Evolutionary conservation across 108 stramenopile genomes (phyloP), one percentile per base, ranked within the genome.

Genomic region (Fragilaria crotonensis): DNA sequence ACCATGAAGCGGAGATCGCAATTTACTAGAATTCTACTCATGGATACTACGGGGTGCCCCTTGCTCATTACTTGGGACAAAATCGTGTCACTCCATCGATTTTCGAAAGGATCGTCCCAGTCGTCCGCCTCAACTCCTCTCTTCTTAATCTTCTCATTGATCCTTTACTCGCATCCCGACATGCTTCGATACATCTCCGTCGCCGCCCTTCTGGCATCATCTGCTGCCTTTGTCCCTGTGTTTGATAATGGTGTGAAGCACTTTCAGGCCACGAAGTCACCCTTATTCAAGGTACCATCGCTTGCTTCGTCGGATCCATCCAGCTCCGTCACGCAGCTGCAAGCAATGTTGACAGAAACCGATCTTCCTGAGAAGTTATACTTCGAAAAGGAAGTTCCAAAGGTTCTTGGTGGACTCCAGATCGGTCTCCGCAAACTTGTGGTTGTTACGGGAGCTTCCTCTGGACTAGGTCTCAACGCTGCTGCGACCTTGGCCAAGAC

Each of bases 361-460:
- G 76, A 81, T 51, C 75, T 82, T 48, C 80, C 80, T 51, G 70
- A 74, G 47, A 87, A 87, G 48, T 58, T 81, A 33, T 91, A 91
- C 77, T 68, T 75, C 27, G 52, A 64, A 25, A 89, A 85, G 67
- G 88, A 94, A 63, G 30, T 59, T 1, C 78, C 92, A 47, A 88
- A 94, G 70, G 83, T 84, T 29, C 76, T 90, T 20, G 92, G 92
- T 5, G 89, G 89, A 17, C 52, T 94, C 52, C 81, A 89, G 68
- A 90, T 90, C 63, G 94, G 90, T 26, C 70, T 72, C 4, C 76
- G 84, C 33, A 78, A 89, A 62, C 74, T 91, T 22, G 87, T 87
- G 30, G 88, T 90, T 60, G 68, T 95, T 62, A 95, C 94, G 23
- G 94, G 94, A 7, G 90, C 94, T 19, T 92, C 90, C 5, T 90